A percentile compares a stretch with the other conserved stretches of the same genome.
Evolutionary conservation across 1,284 basidiomycete species (phyloP).

Genomic region (Naganishia albida): DNA sequence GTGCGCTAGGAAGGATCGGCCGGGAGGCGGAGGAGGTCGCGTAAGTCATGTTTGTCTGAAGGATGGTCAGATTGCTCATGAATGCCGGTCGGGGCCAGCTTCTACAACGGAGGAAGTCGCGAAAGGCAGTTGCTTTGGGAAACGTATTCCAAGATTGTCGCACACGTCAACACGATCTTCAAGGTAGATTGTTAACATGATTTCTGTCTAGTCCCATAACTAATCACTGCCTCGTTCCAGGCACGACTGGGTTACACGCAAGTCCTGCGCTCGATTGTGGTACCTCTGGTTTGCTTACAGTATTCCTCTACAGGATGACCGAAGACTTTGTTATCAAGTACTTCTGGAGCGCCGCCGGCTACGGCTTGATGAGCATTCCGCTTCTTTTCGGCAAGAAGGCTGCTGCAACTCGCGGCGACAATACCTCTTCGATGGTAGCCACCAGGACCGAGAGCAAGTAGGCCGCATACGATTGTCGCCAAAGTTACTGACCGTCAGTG

Average conservation of each 20-base stretch:
- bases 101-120: constrained; percentile 85
- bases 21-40: constrained; percentile 93
- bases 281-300: not conserved
- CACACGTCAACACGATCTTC: constrained; percentile 89
- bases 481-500: constrained; percentile 26
- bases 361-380: constrained; percentile 83
- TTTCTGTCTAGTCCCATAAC: not conserved
- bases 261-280: not conserved
- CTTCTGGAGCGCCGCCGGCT: constrained; percentile 86
- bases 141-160: constrained; percentile 78
- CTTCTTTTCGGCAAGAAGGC: constrained; percentile 61
- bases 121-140: constrained; percentile 80
- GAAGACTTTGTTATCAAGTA: constrained; percentile 95
- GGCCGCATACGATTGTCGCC: not conserved
- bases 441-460: constrained; percentile 65
- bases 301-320: constrained; percentile 59
- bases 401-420: not conserved
- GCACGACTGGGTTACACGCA: constrained; percentile 80
- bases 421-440: constrained; percentile 54
- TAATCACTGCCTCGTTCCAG: constrained; percentile 47
- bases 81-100: constrained; percentile 57
- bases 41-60: constrained; percentile 56
- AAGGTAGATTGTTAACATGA: constrained; percentile 60
- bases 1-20: constrained; percentile 82
- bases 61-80: constrained; percentile 15